Evolutionary conservation across 148 eudicot genomes (phyloP).

Genomic region (Rhododendron simsii): DNA sequence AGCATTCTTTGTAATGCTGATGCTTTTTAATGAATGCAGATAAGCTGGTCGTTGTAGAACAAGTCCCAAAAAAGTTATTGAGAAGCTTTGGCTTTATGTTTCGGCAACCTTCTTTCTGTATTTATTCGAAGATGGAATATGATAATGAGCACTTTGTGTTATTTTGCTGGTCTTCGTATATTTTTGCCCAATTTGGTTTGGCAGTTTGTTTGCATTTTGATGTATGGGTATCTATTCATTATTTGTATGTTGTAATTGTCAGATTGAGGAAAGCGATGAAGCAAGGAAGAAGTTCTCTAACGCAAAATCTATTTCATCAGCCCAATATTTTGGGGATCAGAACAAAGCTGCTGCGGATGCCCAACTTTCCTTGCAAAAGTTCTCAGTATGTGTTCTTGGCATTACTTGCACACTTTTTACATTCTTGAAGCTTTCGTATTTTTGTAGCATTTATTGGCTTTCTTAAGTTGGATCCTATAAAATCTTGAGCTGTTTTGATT

Average conservation of each 20-base stretch:
- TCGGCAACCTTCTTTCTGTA: background rate
- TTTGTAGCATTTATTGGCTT: background rate
- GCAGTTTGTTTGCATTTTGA: slow-evolving; percentile 3
- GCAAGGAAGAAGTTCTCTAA: slow-evolving; percentile 95
- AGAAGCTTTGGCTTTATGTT: background rate
- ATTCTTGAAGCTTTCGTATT: background rate
- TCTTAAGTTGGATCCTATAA: background rate
- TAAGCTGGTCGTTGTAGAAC: background rate
- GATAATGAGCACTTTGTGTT: background rate
- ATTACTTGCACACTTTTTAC: background rate
- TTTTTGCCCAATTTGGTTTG: background rate
- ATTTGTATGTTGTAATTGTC: slow-evolving; percentile 12
- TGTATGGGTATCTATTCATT: background rate
- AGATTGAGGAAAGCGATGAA: slow-evolving; percentile 91
- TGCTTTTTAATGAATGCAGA: background rate
- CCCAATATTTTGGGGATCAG: slow-evolving; percentile 87
- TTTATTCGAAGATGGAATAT: background rate
- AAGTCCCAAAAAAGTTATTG: background rate
- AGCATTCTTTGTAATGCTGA: background rate
- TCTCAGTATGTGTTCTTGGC: slow-evolving; percentile 53
- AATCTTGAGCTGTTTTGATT: background rate
- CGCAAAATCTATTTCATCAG: slow-evolving; percentile 93
- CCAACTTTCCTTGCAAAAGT: slow-evolving; percentile 72
- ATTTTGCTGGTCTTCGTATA: background rate
- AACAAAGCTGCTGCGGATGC: slow-evolving; percentile 51